phyloP scores from a whole-genome alignment of 2,329 filamentous ascomycete genomes.

The Aspergillus oerlinghausenensis region DNA sequence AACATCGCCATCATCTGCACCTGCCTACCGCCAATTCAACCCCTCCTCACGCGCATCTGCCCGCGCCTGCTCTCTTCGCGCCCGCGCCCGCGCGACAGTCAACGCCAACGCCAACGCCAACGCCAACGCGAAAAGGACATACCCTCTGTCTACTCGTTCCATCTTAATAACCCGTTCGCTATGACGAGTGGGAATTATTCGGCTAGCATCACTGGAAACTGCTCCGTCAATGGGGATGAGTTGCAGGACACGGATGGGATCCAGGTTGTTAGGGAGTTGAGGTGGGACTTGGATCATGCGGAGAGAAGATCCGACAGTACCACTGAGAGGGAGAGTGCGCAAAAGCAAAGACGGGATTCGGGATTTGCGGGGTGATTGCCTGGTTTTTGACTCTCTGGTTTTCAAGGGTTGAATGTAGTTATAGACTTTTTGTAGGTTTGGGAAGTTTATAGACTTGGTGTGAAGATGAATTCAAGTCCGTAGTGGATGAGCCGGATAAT shows the following conservation, averaged over 20 bases:
- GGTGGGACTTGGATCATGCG: conserved; percentile 18
- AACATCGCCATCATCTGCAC: conserved; percentile 31
- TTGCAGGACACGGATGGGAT: conserved; percentile 17
- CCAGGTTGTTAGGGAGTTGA: conserved; percentile 25
- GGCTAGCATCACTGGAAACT: conserved; percentile 22
- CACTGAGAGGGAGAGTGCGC: background rate
- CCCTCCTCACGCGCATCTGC: conserved; percentile 22
- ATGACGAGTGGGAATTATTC: conserved; percentile 16
- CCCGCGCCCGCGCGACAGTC: conserved; percentile 8
- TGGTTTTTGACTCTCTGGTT: background rate
- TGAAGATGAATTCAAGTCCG: too few species aligned
- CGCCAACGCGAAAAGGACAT: conserved; percentile 8
- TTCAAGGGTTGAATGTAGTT: background rate
- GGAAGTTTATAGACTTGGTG: background rate
- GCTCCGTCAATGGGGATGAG: conserved; percentile 11
- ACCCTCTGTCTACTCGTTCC: conserved; percentile 5
- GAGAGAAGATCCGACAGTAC: background rate
- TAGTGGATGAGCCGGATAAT: background rate
- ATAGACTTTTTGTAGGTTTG: background rate
- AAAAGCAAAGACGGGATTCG: background rate
- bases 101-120: background rate
- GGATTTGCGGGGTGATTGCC: background rate
- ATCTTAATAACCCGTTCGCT: conserved; percentile 5
- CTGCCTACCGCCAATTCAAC: conserved; percentile 24
- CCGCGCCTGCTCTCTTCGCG: conserved; percentile 18